Conservation (phyloP, 2,329 filamentous ascomycete species). For the Ophiobolus disseminans region DNA sequence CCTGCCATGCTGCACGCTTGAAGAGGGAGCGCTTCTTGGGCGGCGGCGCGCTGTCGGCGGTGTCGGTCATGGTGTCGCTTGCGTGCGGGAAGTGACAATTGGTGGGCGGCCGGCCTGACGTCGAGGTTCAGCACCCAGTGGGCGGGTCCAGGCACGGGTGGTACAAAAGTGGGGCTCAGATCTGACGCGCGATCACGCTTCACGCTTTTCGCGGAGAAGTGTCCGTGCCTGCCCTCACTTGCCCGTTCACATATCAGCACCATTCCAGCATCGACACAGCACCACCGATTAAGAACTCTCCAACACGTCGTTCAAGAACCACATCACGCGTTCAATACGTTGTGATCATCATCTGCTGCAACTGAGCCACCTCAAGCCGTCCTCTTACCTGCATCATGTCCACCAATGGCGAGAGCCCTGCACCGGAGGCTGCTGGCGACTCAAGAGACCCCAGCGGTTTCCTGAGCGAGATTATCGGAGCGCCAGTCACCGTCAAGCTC, state of each 20-base stretch:
- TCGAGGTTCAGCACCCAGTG: too few relatives aligned
- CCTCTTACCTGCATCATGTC: slow-evolving; percentile 27
- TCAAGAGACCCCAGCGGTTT: slow-evolving; percentile 94
- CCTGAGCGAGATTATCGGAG: slow-evolving; percentile 91
- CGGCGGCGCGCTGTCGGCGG: slow-evolving; percentile 22
- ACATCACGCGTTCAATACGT: too few relatives aligned
- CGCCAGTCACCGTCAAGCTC: slow-evolving; percentile 92
- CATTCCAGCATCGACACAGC: background rate
- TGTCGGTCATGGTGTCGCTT: slow-evolving; percentile 36
- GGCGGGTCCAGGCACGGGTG: too few relatives aligned
- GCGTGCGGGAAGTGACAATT: background rate
- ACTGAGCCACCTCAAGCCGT: background rate
- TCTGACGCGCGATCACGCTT: slow-evolving; percentile 39
- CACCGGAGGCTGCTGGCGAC: slow-evolving; percentile 67
- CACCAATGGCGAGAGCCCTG: slow-evolving; percentile 69
- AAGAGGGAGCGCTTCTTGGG: slow-evolving; percentile 60
- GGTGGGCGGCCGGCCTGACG: background rate
- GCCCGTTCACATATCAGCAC: too few relatives aligned
- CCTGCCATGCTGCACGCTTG: slow-evolving; percentile 61
- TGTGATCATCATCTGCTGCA: too few relatives aligned
- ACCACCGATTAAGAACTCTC: background rate
- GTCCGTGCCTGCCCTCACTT: background rate
- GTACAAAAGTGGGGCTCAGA: background rate
- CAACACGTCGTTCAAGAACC: too few relatives aligned
- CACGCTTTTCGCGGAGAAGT: slow-evolving; percentile 36